Base-by-base conservation (phyloP, 352 stramenopile species). In the Globisporangium polare region DNA sequence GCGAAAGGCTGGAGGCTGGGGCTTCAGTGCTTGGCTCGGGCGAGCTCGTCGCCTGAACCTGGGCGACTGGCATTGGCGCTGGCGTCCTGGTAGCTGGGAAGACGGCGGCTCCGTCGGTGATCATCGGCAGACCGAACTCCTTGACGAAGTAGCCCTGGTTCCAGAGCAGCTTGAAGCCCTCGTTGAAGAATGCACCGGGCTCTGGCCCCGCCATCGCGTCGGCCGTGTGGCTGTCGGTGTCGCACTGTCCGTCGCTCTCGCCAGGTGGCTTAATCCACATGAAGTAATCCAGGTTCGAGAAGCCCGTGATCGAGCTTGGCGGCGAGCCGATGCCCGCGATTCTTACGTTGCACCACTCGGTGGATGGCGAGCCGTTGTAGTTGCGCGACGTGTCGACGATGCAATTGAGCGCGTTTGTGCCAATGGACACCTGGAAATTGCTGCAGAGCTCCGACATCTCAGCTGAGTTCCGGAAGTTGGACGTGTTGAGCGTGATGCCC, bases 401-500 rank as follows among this genome's bases (percentile, higher is more conserved):
- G 65, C 83, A 92, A 37, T 76, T 60, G 15, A 83, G 49, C 12
- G 68, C 56, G 2, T 49, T 73, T 26, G 71, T 73, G 13, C 70
- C 74, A 53, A 82, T 56, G 1, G 77, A 76, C 18, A 26, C 62
- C 56, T 90, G 77, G 60, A 90, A 92, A 49, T 70, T 86, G 37
- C 45, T 65, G 63, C 80, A 92, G 10, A 92, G 66, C n/a, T 78
- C 67, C 8, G 33, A 15, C 8, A 39, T 15, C 51, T 52, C 60
- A 26, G 63, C 86, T 3, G 77, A 74, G 58, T 39, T 15, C 33
- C 81, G 80, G 54, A 89, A 92, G 71, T 92, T 92, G 60, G 75
- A 88, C 17, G 83, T 90, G 74, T 92, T 90, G 53, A 92, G 73
- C 39, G 73, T 72, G 58, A 92, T 89, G 18, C 80, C 83, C 62